These are phyloP conservation scores for Vicia sativa DNA, from an alignment of 306 rosid genomes.

Conservation along the genomic window DNA sequence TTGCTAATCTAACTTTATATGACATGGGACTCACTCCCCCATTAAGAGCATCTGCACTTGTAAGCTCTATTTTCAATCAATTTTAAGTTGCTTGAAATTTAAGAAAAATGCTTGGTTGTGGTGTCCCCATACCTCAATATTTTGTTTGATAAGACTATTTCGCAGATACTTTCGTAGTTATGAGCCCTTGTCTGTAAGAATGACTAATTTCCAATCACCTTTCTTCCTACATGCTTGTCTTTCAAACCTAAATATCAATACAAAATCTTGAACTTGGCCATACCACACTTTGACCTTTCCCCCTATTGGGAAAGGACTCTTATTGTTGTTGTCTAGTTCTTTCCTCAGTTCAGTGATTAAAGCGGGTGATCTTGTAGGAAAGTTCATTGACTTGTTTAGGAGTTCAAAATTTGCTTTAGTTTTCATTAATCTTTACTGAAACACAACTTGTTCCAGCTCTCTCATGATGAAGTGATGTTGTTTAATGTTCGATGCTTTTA, in stretches of 20 bases:
- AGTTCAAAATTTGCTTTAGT: conserved; percentile 13
- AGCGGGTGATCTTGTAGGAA: conserved; percentile 9
- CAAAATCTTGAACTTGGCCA: background rate
- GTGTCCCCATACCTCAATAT: conserved; percentile 21
- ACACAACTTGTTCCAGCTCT: conserved; percentile 17
- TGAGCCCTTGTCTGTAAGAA: conserved; percentile 21
- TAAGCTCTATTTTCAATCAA: conserved; percentile 46
- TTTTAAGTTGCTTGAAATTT: conserved; percentile 32
- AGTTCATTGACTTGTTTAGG: conserved; percentile 25
- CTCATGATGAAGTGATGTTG: conserved; percentile 26
- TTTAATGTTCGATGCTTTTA: conserved; percentile 24
- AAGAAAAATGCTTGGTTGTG: conserved; percentile 29
- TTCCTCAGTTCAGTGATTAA: background rate
- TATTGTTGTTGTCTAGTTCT: conserved; percentile 5
- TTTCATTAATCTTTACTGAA: conserved; percentile 15
- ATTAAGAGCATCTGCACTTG: conserved; percentile 70
- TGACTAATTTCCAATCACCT: conserved; percentile 1
- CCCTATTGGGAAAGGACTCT: background rate
- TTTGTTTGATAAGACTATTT: conserved; percentile 19
- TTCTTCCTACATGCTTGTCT: conserved; percentile 24
- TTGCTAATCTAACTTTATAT: conserved; percentile 67
- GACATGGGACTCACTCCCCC: conserved; percentile 88
- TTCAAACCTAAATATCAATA: conserved; percentile 4
- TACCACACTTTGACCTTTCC: conserved; percentile 14
- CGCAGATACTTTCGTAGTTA: conserved; percentile 15